phyloP scores from a whole-genome alignment of 2,329 filamentous ascomycete genomes.

The Colletotrichum horii region DNA sequence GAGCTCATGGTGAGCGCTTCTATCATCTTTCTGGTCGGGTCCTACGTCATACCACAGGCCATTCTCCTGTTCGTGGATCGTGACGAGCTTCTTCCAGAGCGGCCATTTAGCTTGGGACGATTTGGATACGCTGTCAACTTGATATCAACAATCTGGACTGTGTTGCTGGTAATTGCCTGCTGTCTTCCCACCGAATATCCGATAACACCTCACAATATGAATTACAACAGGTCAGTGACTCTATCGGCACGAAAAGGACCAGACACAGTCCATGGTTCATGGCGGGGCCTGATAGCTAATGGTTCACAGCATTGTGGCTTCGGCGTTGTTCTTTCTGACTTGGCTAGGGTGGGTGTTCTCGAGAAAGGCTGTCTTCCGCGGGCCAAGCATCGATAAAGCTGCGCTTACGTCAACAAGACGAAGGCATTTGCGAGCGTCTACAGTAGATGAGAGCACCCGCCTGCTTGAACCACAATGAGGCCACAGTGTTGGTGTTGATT shows the following conservation, averaged over 20 bases:
- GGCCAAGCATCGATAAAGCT: neutral
- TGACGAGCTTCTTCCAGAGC: constrained; percentile 26
- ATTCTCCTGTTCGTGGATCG: constrained; percentile 30
- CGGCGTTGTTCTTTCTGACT: neutral
- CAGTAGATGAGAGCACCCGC: neutral
- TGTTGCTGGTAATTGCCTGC: neutral
- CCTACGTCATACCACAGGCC: constrained; percentile 29
- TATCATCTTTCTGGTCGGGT: constrained; percentile 30
- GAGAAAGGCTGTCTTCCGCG: neutral
- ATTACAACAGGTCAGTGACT: neutral
- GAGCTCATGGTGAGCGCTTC: constrained; percentile 29
- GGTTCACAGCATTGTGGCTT: neutral
- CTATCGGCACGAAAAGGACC: too few relatives aligned
- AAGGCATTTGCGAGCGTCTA: neutral
- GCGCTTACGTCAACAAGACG: neutral
- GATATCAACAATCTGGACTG: neutral
- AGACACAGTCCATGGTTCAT: neutral
- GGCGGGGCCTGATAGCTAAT: neutral
- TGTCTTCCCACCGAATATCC: neutral
- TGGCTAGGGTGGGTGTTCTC: neutral
- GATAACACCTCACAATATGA: neutral
- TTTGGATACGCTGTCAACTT: constrained; percentile 27
- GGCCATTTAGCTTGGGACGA: constrained; percentile 29
- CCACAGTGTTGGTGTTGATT: neutral
- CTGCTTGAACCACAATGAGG: neutral